Evolutionary conservation across 2,329 filamentous ascomycete genomes (phyloP).

Genomic region (Cytospora mali): DNA sequence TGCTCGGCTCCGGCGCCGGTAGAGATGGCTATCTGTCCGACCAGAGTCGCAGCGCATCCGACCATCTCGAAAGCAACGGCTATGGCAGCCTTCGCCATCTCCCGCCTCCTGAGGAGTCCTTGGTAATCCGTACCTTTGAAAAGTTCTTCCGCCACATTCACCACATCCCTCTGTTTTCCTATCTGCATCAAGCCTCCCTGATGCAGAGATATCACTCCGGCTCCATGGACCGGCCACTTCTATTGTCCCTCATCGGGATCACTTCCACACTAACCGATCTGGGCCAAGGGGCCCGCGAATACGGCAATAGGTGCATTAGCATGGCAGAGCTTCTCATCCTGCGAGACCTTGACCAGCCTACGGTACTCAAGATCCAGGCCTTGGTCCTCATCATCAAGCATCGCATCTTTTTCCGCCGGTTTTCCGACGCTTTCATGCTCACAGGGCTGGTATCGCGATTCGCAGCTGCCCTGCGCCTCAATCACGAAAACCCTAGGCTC

Average conservation of each 20-base stretch:
- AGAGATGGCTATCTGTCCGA: conserved; percentile 38
- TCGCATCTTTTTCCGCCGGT: conserved; percentile 48
- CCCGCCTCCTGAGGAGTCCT: conserved; percentile 45
- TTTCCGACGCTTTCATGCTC: conserved; percentile 52
- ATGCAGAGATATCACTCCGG: conserved; percentile 62
- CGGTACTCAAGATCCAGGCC: conserved; percentile 56
- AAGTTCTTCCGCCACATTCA: conserved; percentile 62
- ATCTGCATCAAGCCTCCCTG: conserved; percentile 60
- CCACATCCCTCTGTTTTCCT: conserved; percentile 61
- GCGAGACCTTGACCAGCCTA: conserved; percentile 56
- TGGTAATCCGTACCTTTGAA: conserved; percentile 57
- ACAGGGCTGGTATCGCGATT: conserved; percentile 50
- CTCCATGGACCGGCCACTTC: conserved; percentile 56
- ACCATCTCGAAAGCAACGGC: conserved; percentile 31
- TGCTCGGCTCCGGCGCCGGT: conserved; percentile 34
- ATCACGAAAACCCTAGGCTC: conserved; percentile 50
- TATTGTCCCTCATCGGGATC: conserved; percentile 58
- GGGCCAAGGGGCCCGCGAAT: conserved; percentile 53
- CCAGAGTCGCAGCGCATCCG: conserved; percentile 35
- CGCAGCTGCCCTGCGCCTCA: conserved; percentile 52
- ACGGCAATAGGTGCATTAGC: conserved; percentile 57
- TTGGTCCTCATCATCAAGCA: conserved; percentile 52
- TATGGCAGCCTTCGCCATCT: conserved; percentile 30
- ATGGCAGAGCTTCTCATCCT: conserved; percentile 57
- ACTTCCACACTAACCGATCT: conserved; percentile 59